Conservation (phyloP, 352 stramenopile species). For the Phytophthora chlamydospora region DNA sequence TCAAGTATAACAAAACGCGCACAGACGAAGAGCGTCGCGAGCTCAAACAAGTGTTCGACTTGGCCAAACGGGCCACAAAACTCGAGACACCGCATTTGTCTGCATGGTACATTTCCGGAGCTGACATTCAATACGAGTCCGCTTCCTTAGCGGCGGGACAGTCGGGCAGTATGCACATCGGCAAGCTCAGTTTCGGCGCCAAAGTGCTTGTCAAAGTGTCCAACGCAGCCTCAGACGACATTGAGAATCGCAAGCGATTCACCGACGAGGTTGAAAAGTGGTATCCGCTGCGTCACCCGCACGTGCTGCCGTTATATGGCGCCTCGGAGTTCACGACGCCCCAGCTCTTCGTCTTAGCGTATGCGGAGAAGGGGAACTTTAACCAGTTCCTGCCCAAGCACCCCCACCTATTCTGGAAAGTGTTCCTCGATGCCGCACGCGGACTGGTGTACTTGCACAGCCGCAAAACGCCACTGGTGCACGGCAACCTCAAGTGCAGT, state of each 20-base stretch:
- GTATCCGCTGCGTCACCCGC: background rate
- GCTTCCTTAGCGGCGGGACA: too few species aligned
- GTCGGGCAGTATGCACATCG: background rate
- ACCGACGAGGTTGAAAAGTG: background rate
- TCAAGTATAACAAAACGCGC: too few species aligned
- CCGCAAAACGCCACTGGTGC: slow-evolving; percentile 14
- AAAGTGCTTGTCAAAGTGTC: background rate
- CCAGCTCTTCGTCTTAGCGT: background rate
- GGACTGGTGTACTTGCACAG: slow-evolving; percentile 36
- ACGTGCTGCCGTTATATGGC: background rate
- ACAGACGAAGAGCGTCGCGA: too few species aligned
- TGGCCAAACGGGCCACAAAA: too few species aligned
- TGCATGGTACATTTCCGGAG: too few species aligned
- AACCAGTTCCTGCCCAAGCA: slow-evolving; percentile 27
- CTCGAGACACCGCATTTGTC: too few species aligned
- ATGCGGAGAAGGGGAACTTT: slow-evolving; percentile 14
- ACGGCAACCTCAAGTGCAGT: slow-evolving; percentile 35
- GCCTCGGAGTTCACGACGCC: background rate
- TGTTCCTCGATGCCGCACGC: slow-evolving; percentile 43
- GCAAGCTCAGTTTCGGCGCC: background rate
- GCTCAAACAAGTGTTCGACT: too few species aligned
- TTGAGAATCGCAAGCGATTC: background rate
- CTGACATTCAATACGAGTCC: too few species aligned
- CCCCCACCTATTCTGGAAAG: slow-evolving; percentile 27
- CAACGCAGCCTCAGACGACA: background rate